Percentiles rank a stretch among this genome's conserved stretches.
phyloP scores from a whole-genome alignment of 1,139 yeast species.

The Blastobotrys indianensis region DNA sequence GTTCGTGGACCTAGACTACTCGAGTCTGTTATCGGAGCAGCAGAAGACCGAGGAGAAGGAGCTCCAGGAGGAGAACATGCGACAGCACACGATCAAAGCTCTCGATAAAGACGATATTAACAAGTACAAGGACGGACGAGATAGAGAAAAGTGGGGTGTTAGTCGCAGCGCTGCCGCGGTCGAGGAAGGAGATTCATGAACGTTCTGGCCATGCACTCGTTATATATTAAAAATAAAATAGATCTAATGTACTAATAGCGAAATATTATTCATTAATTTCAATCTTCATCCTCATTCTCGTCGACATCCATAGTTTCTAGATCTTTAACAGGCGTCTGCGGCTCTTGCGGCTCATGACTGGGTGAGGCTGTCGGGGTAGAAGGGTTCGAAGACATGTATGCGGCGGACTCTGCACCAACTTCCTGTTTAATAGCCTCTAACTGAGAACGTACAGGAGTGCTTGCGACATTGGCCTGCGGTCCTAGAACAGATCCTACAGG shows the following conservation, averaged over 20 bases:
- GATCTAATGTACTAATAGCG: not conserved
- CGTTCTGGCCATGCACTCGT: not conserved
- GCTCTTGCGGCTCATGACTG: too few species aligned
- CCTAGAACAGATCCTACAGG: not conserved
- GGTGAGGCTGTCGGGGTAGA: too few species aligned
- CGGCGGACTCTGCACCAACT: too few species aligned
- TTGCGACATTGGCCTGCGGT: not conserved
- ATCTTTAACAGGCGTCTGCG: too few species aligned
- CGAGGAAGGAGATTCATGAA: constrained; percentile 28
- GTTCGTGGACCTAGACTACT: constrained; percentile 19
- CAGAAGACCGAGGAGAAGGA: constrained; percentile 19
- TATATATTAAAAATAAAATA: not conserved
- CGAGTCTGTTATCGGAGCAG: constrained; percentile 20
- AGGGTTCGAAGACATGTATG: too few species aligned
- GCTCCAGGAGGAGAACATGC: constrained; percentile 21
- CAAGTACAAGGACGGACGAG: constrained; percentile 35
- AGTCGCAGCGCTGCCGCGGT: constrained; percentile 43
- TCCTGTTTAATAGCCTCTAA: too few species aligned
- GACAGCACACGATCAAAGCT: constrained; percentile 21
- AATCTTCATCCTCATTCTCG: not conserved
- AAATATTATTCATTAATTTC: too few species aligned
- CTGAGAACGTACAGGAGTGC: too few species aligned
- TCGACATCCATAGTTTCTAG: not conserved
- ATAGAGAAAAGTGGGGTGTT: constrained; percentile 45
- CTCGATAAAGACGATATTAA: constrained; percentile 28